These are phyloP conservation scores for Verbena officinalis DNA, from an alignment of 257 asterid genomes.

Conservation along the genomic window DNA sequence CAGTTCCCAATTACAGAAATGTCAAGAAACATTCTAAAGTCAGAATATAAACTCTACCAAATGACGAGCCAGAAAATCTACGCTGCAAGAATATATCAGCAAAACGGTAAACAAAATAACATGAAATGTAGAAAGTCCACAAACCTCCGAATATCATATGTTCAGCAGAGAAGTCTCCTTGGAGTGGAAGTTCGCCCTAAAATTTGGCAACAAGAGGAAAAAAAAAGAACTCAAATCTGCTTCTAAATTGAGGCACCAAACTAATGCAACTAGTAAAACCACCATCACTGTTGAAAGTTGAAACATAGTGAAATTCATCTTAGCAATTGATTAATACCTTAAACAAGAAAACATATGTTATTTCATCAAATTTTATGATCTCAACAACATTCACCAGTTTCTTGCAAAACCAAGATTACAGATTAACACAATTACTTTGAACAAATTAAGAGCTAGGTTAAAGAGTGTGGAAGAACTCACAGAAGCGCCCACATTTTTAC, in stretches of 20 bases:
- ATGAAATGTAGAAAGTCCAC: constrained; percentile 24
- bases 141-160: constrained; percentile 99
- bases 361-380: not conserved
- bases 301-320: no score
- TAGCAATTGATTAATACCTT: constrained; percentile 21
- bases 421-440: not conserved
- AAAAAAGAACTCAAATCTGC: constrained; percentile 13
- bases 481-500: constrained; percentile 78
- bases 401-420: not conserved
- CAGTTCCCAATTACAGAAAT: not conserved
- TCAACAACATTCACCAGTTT: not conserved
- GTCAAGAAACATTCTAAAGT: not conserved
- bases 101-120: not conserved
- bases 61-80: constrained; percentile 9
- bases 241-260: not conserved
- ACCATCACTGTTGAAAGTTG: not conserved
- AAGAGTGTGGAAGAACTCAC: constrained; percentile 48
- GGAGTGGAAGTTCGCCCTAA: constrained; percentile 97
- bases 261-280: constrained; percentile 5
- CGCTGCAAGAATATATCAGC: not conserved
- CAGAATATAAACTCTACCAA: constrained; percentile 15
- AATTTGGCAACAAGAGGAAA: constrained; percentile 22
- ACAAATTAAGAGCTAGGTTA: not conserved
- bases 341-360: constrained; percentile 1
- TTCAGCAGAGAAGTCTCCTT: constrained; percentile 97